Evolutionary conservation across 257 asterid genomes (phyloP), one percentile per base, ranked within the genome.

Genomic region (Craterostigma plantagineum): DNA sequence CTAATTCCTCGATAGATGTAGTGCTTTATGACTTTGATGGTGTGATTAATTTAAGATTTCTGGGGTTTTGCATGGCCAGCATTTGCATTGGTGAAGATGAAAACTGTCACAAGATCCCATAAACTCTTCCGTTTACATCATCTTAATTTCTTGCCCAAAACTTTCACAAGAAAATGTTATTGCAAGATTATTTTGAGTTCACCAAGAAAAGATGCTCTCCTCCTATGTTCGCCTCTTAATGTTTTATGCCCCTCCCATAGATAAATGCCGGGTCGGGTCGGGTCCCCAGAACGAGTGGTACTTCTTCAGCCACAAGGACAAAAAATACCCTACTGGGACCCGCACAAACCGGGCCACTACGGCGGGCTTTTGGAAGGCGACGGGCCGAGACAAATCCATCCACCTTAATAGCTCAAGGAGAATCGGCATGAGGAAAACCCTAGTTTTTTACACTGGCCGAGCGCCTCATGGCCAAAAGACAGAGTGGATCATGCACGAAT

Each of bases 401-500:
- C 70, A 68, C 44, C 30, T 23, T 63, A 64, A 43, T 51, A 58
- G 43, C 52, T 63, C 79, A 18, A 74, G 56, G 61, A 60, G 66
- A 42, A 73, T 73, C 14, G 91, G 91, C 12, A 73, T 70, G 83
- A 65, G 91, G 48, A n/a, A 77, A 59, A 77, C 84, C 54, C 91
- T 73, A 8, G 84, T n/a, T 77, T 34, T 77, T 77, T 77, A 73
- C 70, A 68, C 73, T 0, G 84, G 91, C 38, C 75, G 91, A 0
- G 91, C 84, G 27, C 91, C 91, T 56, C 84, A 60, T 12, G 91
- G 84, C 53, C 73, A 62, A 7, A 77, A 77, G 51, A 77, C 80
- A 3, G 91, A 73, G 34, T 77, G 91, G 91, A 77, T 77, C 69
- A 77, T 77, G 84, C 91, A 77, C 45, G 81, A 77, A 42, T 77